Evolutionary conservation across 495 filamentous ascomycete species (phyloP), one percentile per base, ranked within the genome.

Genomic region (Hypoxylon intermedium): DNA sequence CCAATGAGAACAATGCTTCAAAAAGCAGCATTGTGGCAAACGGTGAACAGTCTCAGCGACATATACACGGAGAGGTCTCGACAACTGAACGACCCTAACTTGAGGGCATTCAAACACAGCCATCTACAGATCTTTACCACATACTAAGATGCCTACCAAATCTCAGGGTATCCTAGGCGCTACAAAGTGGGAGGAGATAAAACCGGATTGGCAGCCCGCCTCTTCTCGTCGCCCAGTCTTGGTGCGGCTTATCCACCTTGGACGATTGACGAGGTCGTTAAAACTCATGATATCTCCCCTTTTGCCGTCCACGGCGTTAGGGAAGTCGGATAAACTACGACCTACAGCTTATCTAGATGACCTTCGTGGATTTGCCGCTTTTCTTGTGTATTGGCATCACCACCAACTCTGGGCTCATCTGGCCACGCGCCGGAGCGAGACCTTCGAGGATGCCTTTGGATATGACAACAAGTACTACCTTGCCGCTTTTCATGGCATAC

Each of bases 321-420:
- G 13, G 12, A 30, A 15, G 1, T 47, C 67, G 28, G 67, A 58
- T 11, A 70, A 63, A 49, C 66, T 72, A 18, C 61, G 73, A 40
- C 67, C 73, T 36, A 78, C 74, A 18, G 72, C 74, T 24, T 77
- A 83, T 23, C 75, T 82, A 21, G 77, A 80, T 56, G 77, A 77
- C 37, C 72, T 80, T 26, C 61, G 77, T 6, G 77, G 77, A 1
- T 73, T 80, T 50, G 76, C 77, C n/a, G 74, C 77, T 9, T 74
- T 79, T 23, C 67, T 80, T 30, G 77, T 80, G 21, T 77, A 77
- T 57, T 76, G 74, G 72, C 77, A 80, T 53, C 77, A 80, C 58
- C 73, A 76, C 56, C 66, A 74, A 21, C 69, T 78, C 0, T 79
- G 75, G 75, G 62, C 70, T 28, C 40, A 65, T 11, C 38, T 23